phyloP scores from a whole-genome alignment of 345 rosid genomes.

The Tarenaya hassleriana region DNA sequence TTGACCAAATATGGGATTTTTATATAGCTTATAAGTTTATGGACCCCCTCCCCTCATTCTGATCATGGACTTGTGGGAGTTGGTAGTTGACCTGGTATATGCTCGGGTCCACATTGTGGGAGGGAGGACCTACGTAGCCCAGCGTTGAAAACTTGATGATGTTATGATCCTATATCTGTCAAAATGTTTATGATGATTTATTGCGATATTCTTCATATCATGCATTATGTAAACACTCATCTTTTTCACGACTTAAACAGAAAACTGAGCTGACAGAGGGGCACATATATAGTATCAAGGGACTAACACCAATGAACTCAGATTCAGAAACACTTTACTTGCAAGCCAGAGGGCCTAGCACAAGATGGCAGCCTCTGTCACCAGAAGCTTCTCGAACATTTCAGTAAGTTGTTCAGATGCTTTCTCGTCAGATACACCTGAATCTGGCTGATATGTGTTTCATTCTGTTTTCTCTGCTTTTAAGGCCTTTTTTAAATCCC shows the following conservation, averaged over 20 bases:
- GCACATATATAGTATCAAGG: slow-evolving; percentile 57
- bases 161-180: too few relatives aligned
- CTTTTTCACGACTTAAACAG: slow-evolving; percentile 36
- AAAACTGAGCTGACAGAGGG: slow-evolving; percentile 71
- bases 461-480: slow-evolving; percentile 13
- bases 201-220: background rate
- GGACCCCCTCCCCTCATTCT: slow-evolving; percentile 2
- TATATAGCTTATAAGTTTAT: slow-evolving; percentile 13
- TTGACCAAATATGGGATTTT: too few relatives aligned
- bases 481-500: slow-evolving; percentile 85
- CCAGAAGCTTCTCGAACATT: slow-evolving; percentile 37
- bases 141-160: too few relatives aligned
- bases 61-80: background rate
- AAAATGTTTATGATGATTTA: background rate
- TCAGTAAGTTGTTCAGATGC: slow-evolving; percentile 40
- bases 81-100: background rate
- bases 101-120: slow-evolving; percentile 2
- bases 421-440: slow-evolving; percentile 14
- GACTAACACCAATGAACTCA: slow-evolving; percentile 58
- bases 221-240: slow-evolving; percentile 11
- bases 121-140: too few relatives aligned
- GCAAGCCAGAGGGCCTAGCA: slow-evolving; percentile 70
- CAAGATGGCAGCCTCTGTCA: slow-evolving; percentile 60
- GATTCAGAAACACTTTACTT: slow-evolving; percentile 62
- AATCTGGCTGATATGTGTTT: slow-evolving; percentile 15